Base-by-base conservation (phyloP, 2,329 filamentous ascomycete species). In the Pyrenophora graminea region DNA sequence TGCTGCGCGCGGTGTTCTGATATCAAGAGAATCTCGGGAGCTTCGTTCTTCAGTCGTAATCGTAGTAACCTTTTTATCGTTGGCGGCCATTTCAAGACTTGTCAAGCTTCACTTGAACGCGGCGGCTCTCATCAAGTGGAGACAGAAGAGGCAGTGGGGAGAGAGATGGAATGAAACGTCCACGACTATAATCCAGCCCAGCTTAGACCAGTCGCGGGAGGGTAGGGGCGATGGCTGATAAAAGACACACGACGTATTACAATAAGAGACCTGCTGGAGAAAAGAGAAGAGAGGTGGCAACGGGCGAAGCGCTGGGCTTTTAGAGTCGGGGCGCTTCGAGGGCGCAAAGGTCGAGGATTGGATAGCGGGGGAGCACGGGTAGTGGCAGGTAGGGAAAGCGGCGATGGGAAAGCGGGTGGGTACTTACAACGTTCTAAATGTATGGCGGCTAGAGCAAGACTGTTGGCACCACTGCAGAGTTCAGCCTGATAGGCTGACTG, bases 1-100 rank as follows among this genome's bases (percentile, higher is more conserved):
- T 64, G 89, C 87, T 63, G 87, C 88, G 67, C 89, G 83, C 55
- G 87, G 87, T 33, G 83, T 79, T 76, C 88, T 89, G 58, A 80
- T 66, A 42, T 77, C 77, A 48, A 71, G 66, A n/a, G 74, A 76
- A 43, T 68, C 73, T 72, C 57, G 70, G 61, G 64, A 74, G 59
- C 54, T 72, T 66, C 74, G 72, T 64, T 72, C 71, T 61, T 71
- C 68, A 59, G 77, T 67, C 48, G 70, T 74, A 53, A 77, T 68
- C 63, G 69, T 68, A 53, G 68, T 61, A 58, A 65, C 67, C 65
- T 74, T 75, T 61, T 75, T 76, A 65, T 77, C 68, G 71, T 73
- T 76, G 67, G 76, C 71, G 61, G 77, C 74, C 71, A 78, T 80
- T 64, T 66, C 73, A 68, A 61, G 67, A 72, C 67, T 68, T 63